Evolutionary conservation across 768 basidiomycete species (phyloP), one percentile per base, ranked within the genome.

Genomic region (Naematelia aurantialba): DNA sequence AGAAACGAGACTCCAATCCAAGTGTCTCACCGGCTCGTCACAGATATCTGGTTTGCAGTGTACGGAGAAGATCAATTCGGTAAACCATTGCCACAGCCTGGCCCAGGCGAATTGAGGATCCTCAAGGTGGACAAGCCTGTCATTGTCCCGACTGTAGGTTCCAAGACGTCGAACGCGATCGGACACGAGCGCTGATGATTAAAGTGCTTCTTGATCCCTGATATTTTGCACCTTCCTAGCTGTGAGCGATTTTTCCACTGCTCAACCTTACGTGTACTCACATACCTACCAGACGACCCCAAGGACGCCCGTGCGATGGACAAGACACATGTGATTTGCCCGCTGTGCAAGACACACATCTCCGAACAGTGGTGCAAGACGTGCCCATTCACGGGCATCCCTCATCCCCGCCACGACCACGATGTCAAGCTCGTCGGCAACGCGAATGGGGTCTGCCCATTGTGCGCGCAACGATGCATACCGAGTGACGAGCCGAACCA

Each of bases 31-130:
- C 14, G 58, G 34, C 55, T 74, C 12, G 55, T 65, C 4, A 59
- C 61, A 14, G 70, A 74, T 26, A 64, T 74, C 4, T 67, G 60
- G 55, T 74, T 71, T 55, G 66, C 67, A 1, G 59, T 71, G 1
- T 63, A 63, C 29, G 70, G 68, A 4, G 63, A 69, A 46, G 55
- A 63, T 45, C 49, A 60, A n/a, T 12, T 49, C 8, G 72, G 70
- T 1, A 19, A 53, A 21, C 56, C 59, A 13, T 39, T 66, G 25
- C 24, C 55, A 1, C 30, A 57, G 12, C 50, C 55, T 42, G 60
- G 61, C 19, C 65, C 68, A 1, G 71, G 68, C 12, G 67, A 57
- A 2, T 49, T 70, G 52, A 29, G 68, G 31, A 54, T 64, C 45
- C 30, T 73, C 51, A 58, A 56, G 42, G 45, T 73, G 13, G 50